Evolutionary conservation across 257 asterid species (phyloP).

Genomic region (Solanum etuberosum): DNA sequence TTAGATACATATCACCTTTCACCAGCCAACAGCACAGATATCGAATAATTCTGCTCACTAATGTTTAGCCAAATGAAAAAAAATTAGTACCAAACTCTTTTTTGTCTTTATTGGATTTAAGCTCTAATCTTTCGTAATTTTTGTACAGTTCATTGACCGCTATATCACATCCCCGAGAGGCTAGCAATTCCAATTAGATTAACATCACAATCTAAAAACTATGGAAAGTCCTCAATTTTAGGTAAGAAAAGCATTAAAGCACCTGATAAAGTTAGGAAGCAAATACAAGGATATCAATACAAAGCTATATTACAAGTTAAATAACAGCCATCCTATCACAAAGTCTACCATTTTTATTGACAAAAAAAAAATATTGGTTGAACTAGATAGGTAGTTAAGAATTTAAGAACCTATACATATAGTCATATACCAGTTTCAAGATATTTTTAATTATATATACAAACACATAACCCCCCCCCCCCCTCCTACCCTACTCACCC

Average conservation of each 20-base stretch:
- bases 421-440: background rate
- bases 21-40: rapidly evolving
- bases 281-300: background rate
- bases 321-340: slow-evolving; percentile 8
- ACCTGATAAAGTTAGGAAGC: background rate
- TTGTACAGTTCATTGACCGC: background rate
- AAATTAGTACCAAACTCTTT: background rate
- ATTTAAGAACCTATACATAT: background rate
- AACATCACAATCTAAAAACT: background rate
- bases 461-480: background rate
- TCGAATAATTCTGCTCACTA: background rate
- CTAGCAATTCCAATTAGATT: background rate
- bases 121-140: background rate
- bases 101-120: background rate
- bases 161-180: background rate
- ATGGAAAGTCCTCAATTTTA: slow-evolving; percentile 16
- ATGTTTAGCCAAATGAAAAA: too few species aligned
- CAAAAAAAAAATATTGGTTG: background rate
- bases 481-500: background rate
- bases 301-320: background rate
- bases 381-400: background rate
- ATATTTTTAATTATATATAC: background rate
- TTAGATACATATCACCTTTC: rapidly evolving
- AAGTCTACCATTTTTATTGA: background rate
- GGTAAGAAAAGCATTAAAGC: slow-evolving; percentile 11